Evolutionary conservation across 108 stramenopile genomes (phyloP).

Genomic region (Nitzschia inconspicua): DNA sequence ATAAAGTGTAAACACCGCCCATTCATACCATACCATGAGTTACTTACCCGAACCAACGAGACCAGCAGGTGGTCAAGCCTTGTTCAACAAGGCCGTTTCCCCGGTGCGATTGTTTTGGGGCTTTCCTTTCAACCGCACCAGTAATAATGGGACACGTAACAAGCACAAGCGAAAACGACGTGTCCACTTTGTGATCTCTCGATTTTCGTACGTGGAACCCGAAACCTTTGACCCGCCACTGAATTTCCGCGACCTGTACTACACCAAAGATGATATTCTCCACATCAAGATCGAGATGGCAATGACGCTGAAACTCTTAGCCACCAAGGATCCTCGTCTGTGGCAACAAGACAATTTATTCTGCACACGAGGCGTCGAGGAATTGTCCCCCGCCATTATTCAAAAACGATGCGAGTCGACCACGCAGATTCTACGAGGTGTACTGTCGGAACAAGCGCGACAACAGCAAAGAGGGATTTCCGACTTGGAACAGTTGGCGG

Average conservation of each 20-base stretch:
- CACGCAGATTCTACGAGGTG: neutral
- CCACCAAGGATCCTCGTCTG: neutral
- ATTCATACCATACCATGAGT: too few species aligned
- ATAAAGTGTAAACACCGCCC: too few species aligned
- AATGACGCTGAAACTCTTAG: too few species aligned
- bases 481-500: neutral
- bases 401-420: neutral
- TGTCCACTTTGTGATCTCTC: conserved; percentile 2
- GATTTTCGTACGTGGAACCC: neutral
- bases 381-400: neutral
- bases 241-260: neutral
- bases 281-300: neutral
- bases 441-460: neutral
- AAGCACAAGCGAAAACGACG: too few species aligned
- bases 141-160: too few species aligned
- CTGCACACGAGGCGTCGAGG: neutral
- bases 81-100: too few species aligned
- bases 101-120: too few species aligned
- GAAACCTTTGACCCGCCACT: too few species aligned
- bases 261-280: neutral
- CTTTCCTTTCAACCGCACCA: too few species aligned
- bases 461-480: neutral
- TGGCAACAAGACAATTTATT: neutral
- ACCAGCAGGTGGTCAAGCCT: too few species aligned
- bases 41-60: too few species aligned